Evolutionary conservation across 202 grass and related monocot species (phyloP).

Genomic region (Carex sylvatica): DNA sequence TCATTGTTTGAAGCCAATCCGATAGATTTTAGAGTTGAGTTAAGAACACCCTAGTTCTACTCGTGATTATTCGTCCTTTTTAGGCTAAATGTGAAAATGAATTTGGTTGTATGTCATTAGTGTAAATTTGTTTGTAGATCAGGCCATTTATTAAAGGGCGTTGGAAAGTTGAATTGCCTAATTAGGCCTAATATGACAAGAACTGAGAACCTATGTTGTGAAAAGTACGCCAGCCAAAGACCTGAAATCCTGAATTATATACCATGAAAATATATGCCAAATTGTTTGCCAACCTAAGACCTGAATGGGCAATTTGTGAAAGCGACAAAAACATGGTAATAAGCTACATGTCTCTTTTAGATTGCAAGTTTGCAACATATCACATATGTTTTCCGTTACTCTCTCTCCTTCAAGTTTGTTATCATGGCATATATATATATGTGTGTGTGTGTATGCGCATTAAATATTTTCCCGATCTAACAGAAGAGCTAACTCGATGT

Average conservation of each 20-base stretch:
- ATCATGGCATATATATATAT: background rate
- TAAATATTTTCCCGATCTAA: background rate
- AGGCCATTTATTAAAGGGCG: no score
- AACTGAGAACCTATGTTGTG: background rate
- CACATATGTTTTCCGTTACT: background rate
- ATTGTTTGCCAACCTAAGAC: background rate
- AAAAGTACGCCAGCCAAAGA: background rate
- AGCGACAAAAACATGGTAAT: slow-evolving; percentile 5
- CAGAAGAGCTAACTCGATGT: background rate
- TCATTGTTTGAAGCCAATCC: no score
- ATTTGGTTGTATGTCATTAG: no score
- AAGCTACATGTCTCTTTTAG: background rate
- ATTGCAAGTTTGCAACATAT: slow-evolving; percentile 7
- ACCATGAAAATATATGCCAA: background rate
- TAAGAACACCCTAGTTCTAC: no score
- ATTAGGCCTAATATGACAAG: slow-evolving; percentile 23
- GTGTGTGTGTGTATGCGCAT: no score
- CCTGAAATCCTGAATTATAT: background rate
- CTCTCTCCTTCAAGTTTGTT: background rate
- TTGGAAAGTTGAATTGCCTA: background rate
- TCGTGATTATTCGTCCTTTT: no score
- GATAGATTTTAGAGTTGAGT: no score
- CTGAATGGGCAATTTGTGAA: background rate
- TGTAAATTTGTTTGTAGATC: no score
- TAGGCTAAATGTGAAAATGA: no score